Conservation (phyloP, 208 protist species). For the Leishmania turanica region DNA sequence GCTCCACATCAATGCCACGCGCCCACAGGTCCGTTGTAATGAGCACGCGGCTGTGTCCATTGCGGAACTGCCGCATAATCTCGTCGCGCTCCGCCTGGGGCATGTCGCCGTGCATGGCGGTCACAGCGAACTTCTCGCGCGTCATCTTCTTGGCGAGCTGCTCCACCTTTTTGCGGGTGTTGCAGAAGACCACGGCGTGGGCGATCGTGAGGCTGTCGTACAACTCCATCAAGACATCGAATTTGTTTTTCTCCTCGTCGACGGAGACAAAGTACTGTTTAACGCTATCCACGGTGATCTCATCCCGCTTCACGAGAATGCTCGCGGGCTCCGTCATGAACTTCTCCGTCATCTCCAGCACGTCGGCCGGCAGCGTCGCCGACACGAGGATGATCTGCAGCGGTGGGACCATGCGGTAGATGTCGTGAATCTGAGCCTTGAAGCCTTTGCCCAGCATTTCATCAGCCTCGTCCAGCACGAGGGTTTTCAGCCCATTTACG, state of each 20-base stretch:
- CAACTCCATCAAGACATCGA: slow-evolving; percentile 99
- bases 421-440: slow-evolving; percentile 99
- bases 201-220: slow-evolving; percentile 99
- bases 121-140: slow-evolving; percentile 96
- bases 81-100: slow-evolving; percentile 97
- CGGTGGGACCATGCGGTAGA: slow-evolving; percentile 95
- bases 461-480: slow-evolving; percentile 99
- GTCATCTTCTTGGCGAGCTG: slow-evolving; percentile 97
- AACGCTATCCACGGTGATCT: slow-evolving; percentile 98
- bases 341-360: slow-evolving; percentile 96
- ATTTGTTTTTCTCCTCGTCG: slow-evolving; percentile 99
- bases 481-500: slow-evolving; percentile 86
- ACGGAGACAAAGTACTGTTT: slow-evolving; percentile 99
- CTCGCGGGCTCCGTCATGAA: slow-evolving; percentile 98
- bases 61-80: slow-evolving; percentile 98
- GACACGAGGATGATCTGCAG: slow-evolving; percentile 93
- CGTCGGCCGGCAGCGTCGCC: slow-evolving; percentile 89
- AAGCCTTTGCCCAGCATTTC: slow-evolving; percentile 99
- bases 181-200: slow-evolving; percentile 99
- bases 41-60: slow-evolving; percentile 97
- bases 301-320: slow-evolving; percentile 99
- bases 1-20: slow-evolving; percentile 97
- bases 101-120: slow-evolving; percentile 97
- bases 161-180: slow-evolving; percentile 99
- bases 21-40: slow-evolving; percentile 98